phyloP scores from a whole-genome alignment of 208 protist genomes.

The Trichomonas vaginalis region DNA sequence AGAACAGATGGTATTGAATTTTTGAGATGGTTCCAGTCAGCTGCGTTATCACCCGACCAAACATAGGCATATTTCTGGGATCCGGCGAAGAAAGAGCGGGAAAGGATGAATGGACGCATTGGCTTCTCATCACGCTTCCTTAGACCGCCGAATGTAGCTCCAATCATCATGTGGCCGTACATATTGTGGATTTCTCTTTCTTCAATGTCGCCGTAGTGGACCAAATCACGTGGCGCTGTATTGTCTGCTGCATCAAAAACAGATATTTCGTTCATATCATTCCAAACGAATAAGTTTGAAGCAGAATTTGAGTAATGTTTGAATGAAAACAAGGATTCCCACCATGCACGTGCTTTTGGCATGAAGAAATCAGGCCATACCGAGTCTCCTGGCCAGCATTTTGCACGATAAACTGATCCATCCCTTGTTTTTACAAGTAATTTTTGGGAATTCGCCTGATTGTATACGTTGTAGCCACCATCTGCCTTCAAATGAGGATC shows the following conservation, averaged over 20 bases:
- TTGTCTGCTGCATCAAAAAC: conserved; percentile 78
- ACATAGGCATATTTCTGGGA: conserved; percentile 80
- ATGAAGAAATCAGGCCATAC: conserved; percentile 78
- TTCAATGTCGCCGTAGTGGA: conserved; percentile 48
- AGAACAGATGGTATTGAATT: conserved; percentile 77
- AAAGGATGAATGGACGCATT: conserved; percentile 88
- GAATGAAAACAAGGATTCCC: conserved; percentile 20
- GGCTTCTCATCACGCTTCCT: conserved; percentile 35
- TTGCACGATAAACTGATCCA: conserved; percentile 63
- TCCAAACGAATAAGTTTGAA: conserved; percentile 78
- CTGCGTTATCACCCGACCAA: conserved; percentile 94
- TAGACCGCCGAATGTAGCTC: conserved; percentile 52
- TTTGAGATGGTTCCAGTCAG: conserved; percentile 75
- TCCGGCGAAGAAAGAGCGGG: conserved; percentile 87
- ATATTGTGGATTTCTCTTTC: conserved; percentile 91
- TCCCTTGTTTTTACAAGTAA: not conserved
- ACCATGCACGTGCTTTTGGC: conserved; percentile 50
- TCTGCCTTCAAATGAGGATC: conserved; percentile 11
- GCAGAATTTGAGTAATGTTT: conserved; percentile 48
- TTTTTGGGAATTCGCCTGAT: not conserved
- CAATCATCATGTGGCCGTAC: conserved; percentile 67
- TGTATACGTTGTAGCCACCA: not conserved
- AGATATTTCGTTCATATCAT: conserved; percentile 95
- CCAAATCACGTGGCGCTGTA: conserved; percentile 75
- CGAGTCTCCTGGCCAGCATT: conserved; percentile 79